A percentile compares a stretch with the other conserved stretches of the same genome.
Evolutionary conservation across 257 asterid genomes (phyloP).

Genomic region (Capsicum baccatum): DNA sequence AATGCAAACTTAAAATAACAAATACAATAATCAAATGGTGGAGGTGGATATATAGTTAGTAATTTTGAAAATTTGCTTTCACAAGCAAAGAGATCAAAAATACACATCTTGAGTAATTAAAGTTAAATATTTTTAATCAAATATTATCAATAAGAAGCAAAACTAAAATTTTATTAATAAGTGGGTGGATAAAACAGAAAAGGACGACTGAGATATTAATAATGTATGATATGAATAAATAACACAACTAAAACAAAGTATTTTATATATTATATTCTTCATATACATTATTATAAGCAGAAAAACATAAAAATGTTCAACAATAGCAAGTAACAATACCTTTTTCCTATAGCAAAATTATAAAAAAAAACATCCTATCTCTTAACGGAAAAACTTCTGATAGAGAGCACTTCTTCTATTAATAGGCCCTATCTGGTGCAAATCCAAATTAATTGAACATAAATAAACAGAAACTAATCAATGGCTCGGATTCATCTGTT

Average conservation of each 20-base stretch:
- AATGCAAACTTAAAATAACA: not conserved
- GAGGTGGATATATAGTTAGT: not conserved
- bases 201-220: not conserved
- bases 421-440: not conserved
- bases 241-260: not conserved
- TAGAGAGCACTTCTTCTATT: not conserved
- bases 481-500: constrained; percentile 7
- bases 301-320: not conserved
- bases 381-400: not conserved
- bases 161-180: too few relatives aligned
- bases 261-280: not conserved
- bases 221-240: not conserved
- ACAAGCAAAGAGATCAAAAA: too few relatives aligned
- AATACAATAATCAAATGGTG: not conserved
- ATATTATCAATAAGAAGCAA: too few relatives aligned
- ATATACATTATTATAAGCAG: not conserved
- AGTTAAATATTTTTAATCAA: not conserved
- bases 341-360: not conserved
- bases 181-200: too few relatives aligned
- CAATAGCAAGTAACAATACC: not conserved
- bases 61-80: not conserved
- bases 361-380: not conserved
- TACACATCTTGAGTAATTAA: too few relatives aligned
- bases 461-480: not conserved
- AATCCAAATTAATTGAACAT: not conserved